A percentile compares a stretch with the other conserved stretches of the same genome.
Conservation (phyloP, 2,329 filamentous ascomycete genomes). For the Cercospora zeina region DNA sequence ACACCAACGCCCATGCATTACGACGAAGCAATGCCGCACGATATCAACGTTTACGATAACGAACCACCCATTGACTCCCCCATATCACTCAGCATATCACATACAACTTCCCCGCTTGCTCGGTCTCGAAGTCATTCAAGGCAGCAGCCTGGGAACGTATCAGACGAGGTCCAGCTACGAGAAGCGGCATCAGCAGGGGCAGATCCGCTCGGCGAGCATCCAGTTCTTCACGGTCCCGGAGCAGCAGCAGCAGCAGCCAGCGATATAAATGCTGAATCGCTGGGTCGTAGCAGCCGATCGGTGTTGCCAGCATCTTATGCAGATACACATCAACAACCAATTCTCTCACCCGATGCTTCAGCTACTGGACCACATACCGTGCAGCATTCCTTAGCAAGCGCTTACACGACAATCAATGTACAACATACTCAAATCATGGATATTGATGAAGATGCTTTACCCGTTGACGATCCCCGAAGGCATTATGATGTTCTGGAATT, state of each 20-base stretch:
- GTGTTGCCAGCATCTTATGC: not conserved
- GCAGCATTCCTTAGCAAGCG: not conserved
- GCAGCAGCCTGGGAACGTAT: not conserved
- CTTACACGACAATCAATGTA: not conserved
- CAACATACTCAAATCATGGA: constrained; percentile 13
- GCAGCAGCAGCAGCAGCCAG: not conserved
- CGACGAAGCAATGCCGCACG: constrained; percentile 13
- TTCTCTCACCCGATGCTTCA: not conserved
- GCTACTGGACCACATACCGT: not conserved
- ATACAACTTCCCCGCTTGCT: not conserved
- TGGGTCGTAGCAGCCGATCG: not conserved
- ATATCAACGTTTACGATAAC: constrained; percentile 5
- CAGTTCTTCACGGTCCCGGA: not conserved
- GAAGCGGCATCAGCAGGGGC: not conserved
- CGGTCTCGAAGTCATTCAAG: not conserved
- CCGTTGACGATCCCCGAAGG: constrained; percentile 35
- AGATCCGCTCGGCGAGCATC: not conserved
- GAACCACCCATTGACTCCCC: not conserved
- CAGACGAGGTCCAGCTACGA: not conserved
- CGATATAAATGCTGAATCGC: not conserved
- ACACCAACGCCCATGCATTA: constrained; percentile 6
- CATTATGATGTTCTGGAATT: constrained; percentile 39
- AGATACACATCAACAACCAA: not conserved
- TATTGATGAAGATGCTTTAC: constrained; percentile 32
- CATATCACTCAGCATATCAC: not conserved